phyloP scores from a whole-genome alignment of 176 grass and related monocot genomes.

The Phragmites australis region DNA sequence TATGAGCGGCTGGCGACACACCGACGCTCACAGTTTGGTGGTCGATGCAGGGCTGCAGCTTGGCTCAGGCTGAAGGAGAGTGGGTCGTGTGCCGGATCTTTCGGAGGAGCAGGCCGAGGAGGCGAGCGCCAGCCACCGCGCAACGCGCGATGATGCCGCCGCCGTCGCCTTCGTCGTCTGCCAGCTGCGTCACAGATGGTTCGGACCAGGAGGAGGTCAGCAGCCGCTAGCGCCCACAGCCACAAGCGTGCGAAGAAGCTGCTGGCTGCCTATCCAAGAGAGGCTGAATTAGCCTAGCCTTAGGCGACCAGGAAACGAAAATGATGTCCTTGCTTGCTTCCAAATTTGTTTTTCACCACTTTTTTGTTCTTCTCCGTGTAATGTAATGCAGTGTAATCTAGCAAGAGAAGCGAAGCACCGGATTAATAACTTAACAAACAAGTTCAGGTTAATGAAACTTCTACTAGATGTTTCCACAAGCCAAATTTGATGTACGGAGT shows the following conservation, averaged over 20 bases:
- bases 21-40: not conserved
- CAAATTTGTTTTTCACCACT: not conserved
- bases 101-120: constrained; percentile 38
- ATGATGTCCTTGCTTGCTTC: constrained; percentile 17
- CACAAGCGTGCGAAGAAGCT: not conserved
- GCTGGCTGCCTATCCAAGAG: constrained; percentile 43
- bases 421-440: constrained; percentile 29
- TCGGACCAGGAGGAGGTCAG: constrained; percentile 62
- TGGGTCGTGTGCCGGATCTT: constrained; percentile 88
- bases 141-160: not conserved
- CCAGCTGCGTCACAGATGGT: constrained; percentile 68
- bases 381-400: constrained; percentile 44
- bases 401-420: constrained; percentile 1
- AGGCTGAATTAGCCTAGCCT: constrained; percentile 38
- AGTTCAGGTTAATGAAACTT: constrained; percentile 36
- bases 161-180: constrained; percentile 35
- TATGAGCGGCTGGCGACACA: not conserved
- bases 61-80: constrained; percentile 41
- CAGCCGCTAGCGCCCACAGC: constrained; percentile 23
- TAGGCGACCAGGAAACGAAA: constrained; percentile 32
- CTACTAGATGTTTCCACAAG: constrained; percentile 13
- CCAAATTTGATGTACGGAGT: not conserved
- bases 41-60: constrained; percentile 41
- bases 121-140: not conserved
- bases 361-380: not conserved